Conservation (phyloP, 1,139 yeast species). For the Diutina rugosa region DNA sequence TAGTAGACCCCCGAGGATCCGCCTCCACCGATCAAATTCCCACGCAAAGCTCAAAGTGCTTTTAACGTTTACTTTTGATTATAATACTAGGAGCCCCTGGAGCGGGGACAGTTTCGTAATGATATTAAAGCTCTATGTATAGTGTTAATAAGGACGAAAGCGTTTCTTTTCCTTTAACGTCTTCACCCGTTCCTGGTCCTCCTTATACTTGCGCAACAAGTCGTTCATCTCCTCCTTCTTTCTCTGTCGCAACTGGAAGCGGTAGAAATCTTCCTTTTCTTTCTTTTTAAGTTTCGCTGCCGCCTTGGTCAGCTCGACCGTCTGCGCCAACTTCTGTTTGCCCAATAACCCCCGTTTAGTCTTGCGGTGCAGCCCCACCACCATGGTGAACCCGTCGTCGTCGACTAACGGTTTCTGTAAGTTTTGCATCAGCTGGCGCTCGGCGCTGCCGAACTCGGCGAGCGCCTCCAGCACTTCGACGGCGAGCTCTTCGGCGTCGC, state of each 20-base stretch:
- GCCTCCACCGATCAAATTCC: too few relatives aligned
- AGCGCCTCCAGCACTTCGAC: slow-evolving; percentile 44
- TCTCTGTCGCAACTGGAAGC: slow-evolving; percentile 89
- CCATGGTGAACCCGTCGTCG: slow-evolving; percentile 88
- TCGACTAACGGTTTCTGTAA: slow-evolving; percentile 57
- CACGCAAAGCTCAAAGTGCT: too few relatives aligned
- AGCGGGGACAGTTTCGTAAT: too few relatives aligned
- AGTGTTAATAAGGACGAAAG: slow-evolving; percentile 61
- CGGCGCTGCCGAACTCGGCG: slow-evolving; percentile 58
- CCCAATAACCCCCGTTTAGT: slow-evolving; percentile 59
- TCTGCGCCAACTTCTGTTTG: slow-evolving; percentile 32
- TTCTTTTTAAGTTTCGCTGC: slow-evolving; percentile 51
- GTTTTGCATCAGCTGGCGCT: slow-evolving; percentile 49
- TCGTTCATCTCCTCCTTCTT: slow-evolving; percentile 91
- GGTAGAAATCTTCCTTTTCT: slow-evolving; percentile 84
- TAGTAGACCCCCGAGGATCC: too few relatives aligned
- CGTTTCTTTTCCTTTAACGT: slow-evolving; percentile 68
- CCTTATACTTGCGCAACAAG: slow-evolving; percentile 67
- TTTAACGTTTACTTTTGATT: too few relatives aligned
- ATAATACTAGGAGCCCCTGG: too few relatives aligned
- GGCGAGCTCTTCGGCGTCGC: slow-evolving; percentile 35
- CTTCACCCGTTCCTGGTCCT: slow-evolving; percentile 78
- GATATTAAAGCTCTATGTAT: too few relatives aligned
- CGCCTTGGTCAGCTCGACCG: slow-evolving; percentile 31
- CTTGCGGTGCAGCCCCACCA: slow-evolving; percentile 77